Evolutionary conservation across 2,329 filamentous ascomycete species (phyloP).

Genomic region (Didymella exigua): DNA sequence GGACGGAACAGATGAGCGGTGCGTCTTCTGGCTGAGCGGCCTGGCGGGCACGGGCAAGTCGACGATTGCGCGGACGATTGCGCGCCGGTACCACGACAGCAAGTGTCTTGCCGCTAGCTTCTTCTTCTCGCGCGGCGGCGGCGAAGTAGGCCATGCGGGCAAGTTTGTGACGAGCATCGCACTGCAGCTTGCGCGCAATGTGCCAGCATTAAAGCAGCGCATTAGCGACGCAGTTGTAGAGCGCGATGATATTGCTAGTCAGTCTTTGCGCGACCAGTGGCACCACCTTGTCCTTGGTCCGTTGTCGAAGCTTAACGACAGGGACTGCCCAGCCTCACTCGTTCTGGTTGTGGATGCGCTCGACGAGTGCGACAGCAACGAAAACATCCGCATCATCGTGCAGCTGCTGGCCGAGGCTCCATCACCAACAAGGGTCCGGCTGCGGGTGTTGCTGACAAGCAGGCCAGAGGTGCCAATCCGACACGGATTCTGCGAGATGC

Average conservation of each 20-base stretch:
- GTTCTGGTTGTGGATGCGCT: constrained; percentile 36
- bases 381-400: constrained; percentile 18
- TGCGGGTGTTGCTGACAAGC: constrained; percentile 28
- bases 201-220: background rate
- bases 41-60: constrained; percentile 43
- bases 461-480: constrained; percentile 25
- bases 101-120: constrained; percentile 24
- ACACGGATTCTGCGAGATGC: constrained; percentile 14
- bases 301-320: constrained; percentile 5
- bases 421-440: background rate
- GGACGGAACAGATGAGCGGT: background rate
- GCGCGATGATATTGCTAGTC: constrained; percentile 6
- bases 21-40: constrained; percentile 3
- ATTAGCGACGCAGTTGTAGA: background rate
- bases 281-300: constrained; percentile 22
- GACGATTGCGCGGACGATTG: constrained; percentile 40
- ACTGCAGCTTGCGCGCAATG: background rate
- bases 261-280: constrained; percentile 26
- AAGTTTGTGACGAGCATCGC: constrained; percentile 2
- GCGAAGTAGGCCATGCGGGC: background rate
- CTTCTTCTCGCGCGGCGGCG: background rate
- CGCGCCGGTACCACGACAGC: constrained; percentile 17
- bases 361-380: constrained; percentile 38
- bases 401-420: constrained; percentile 16
- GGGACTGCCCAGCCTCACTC: background rate